These are phyloP conservation scores for Austropuccinia psidii DNA, from an alignment of 1,284 basidiomycete genomes.

Conservation along the genomic window DNA sequence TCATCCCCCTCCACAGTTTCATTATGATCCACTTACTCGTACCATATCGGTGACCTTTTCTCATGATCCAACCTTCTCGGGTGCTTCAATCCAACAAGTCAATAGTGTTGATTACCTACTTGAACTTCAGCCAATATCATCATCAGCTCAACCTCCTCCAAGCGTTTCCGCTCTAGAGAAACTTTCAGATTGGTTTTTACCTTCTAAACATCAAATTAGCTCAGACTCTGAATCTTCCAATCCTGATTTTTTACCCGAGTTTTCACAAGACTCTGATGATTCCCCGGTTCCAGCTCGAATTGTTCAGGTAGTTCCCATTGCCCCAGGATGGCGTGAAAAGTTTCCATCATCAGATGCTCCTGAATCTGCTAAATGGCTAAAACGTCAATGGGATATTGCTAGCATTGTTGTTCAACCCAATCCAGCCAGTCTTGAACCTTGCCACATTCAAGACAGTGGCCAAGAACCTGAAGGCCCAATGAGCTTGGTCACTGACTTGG, in stretches of 20 bases:
- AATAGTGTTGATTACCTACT: constrained; percentile 31
- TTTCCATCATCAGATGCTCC: constrained; percentile 17
- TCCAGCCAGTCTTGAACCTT: not conserved
- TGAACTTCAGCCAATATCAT: constrained; percentile 15
- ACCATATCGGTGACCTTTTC: constrained; percentile 40
- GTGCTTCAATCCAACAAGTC: constrained; percentile 20
- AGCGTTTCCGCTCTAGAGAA: constrained; percentile 2
- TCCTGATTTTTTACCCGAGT: not conserved
- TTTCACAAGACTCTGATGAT: not conserved
- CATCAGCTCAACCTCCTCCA: not conserved
- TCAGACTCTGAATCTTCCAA: not conserved
- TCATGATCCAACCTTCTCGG: constrained; percentile 38
- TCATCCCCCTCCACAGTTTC: constrained; percentile 40
- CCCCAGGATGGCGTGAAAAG: constrained; percentile 29
- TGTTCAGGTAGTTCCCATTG: constrained; percentile 12
- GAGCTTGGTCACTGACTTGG: constrained; percentile 9
- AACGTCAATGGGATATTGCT: constrained; percentile 30
- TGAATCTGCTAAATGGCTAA: constrained; percentile 16
- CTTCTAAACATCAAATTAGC: not conserved
- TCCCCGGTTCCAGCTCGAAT: not conserved
- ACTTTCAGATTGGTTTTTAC: constrained; percentile 26
- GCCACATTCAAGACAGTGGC: not conserved
- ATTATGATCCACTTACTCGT: constrained; percentile 39
- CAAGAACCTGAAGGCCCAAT: not conserved
- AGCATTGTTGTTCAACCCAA: not conserved